Evolutionary conservation across 2,329 filamentous ascomycete species (phyloP).

Genomic region (Penicillium corylophilum): DNA sequence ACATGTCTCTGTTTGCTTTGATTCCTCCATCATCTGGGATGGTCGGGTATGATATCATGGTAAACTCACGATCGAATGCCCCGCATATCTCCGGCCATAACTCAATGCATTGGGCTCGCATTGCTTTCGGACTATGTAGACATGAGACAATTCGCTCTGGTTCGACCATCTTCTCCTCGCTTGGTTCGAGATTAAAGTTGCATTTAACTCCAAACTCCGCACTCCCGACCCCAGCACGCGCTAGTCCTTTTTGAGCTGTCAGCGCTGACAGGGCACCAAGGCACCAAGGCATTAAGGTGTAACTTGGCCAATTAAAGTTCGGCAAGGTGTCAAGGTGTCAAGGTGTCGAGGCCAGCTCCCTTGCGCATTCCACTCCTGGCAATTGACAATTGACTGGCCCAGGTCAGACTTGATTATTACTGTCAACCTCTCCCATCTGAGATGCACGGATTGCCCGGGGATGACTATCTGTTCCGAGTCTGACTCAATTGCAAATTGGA

Average conservation of each 20-base stretch:
- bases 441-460: neutral
- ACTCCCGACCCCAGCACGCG: neutral
- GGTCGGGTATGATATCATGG: neutral
- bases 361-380: neutral
- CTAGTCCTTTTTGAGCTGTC: neutral
- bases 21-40: neutral
- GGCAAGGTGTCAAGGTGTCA: neutral
- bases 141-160: neutral
- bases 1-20: neutral
- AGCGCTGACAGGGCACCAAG: neutral
- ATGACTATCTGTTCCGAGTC: neutral
- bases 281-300: neutral
- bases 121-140: no score
- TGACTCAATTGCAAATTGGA: neutral
- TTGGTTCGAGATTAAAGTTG: neutral
- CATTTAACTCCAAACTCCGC: constrained; percentile 12
- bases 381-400: neutral
- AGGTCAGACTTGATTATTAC: neutral
- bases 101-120: neutral
- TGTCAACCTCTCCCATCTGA: neutral
- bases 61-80: neutral
- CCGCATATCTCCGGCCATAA: neutral
- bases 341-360: neutral
- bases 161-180: neutral
- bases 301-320: neutral